Evolutionary conservation across 148 eudicot species (phyloP).

Genomic region (Fagopyrum tataricum): DNA sequence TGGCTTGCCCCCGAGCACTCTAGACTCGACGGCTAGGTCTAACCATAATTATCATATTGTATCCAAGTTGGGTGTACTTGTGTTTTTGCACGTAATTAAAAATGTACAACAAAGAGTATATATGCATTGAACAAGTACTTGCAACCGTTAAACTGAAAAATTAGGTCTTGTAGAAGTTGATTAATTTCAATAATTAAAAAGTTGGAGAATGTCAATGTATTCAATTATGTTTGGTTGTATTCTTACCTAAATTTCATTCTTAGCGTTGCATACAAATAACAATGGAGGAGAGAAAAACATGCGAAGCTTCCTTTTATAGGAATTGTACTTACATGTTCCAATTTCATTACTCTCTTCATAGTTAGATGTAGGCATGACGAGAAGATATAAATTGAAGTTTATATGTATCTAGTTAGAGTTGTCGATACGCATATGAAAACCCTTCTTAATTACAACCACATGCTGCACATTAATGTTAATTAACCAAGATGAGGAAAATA

Average conservation of each 20-base stretch:
- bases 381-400: neutral
- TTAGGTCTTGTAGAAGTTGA: neutral
- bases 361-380: neutral
- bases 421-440: neutral
- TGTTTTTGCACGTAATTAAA: neutral
- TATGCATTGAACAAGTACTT: neutral
- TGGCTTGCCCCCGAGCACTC: no score
- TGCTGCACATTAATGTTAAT: neutral
- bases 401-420: neutral
- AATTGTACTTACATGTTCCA: slow-evolving; percentile 1
- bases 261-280: slow-evolving; percentile 7
- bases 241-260: slow-evolving; percentile 4
- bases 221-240: slow-evolving; percentile 4
- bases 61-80: no score
- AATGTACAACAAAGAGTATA: neutral
- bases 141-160: neutral
- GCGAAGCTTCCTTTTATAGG: neutral
- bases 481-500: neutral
- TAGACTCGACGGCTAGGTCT: no score
- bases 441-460: slow-evolving; percentile 6
- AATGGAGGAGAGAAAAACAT: neutral
- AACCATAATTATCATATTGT: no score
- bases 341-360: neutral
- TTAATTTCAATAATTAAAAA: slow-evolving; percentile 9
- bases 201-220: slow-evolving; percentile 3